Conservation (phyloP, 345 rosid species). For the Aquilaria yunnanensis region DNA sequence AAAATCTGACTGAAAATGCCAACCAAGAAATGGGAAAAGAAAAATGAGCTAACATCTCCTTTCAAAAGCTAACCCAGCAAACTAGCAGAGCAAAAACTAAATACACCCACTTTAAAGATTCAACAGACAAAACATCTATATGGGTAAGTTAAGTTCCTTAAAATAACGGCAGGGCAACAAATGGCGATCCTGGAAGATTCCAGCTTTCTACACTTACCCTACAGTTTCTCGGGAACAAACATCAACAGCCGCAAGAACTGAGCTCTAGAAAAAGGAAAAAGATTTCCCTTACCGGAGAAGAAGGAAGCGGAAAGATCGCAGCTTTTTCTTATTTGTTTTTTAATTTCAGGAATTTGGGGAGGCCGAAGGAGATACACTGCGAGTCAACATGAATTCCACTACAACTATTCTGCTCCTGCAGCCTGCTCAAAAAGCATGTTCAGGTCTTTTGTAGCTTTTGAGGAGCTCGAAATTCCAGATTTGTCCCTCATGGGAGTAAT, state of each 20-base stretch:
- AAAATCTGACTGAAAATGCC: background rate
- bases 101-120: slow-evolving; percentile 6
- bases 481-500: slow-evolving; percentile 4
- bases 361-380: slow-evolving; percentile 27
- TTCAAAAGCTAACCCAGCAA: slow-evolving; percentile 1
- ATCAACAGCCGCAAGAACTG: background rate
- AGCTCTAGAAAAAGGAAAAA: background rate
- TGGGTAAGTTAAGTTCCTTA: background rate
- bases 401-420: slow-evolving; percentile 2
- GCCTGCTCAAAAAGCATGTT: slow-evolving; percentile 24
- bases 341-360: slow-evolving; percentile 15
- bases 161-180: slow-evolving; percentile 4
- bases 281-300: slow-evolving; percentile 16
- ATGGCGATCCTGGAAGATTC: slow-evolving; percentile 13
- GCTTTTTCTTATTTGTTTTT: background rate
- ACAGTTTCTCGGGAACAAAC: slow-evolving; percentile 19
- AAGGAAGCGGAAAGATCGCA: background rate
- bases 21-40: background rate
- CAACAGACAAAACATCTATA: slow-evolving; percentile 1
- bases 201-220: slow-evolving; percentile 5
- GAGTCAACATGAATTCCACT: slow-evolving; percentile 52
- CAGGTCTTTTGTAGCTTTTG: slow-evolving; percentile 25
- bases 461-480: slow-evolving; percentile 15
- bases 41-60: no score
- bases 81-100: background rate